Evolutionary conservation across 306 rosid species (phyloP), one percentile per base, ranked within the genome.

Genomic region (Dalbergia cochinchinensis): DNA sequence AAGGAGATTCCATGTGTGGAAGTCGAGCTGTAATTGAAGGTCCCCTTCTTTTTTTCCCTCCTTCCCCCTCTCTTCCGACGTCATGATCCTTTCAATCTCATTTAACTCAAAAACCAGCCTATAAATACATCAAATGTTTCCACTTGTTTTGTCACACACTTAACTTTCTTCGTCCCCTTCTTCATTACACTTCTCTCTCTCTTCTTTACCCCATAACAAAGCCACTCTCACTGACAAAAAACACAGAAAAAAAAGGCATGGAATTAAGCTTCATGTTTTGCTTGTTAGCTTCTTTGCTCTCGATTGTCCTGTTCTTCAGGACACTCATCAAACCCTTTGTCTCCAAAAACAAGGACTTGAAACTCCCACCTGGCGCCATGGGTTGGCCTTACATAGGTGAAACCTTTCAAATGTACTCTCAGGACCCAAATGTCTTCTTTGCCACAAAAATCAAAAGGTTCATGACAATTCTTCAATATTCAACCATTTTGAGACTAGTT

Each of bases 381-480:
- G 97, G 98, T 5, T 94, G 85, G 88, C 97, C 98, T 47, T 94
- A 94, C 76, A 63, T 94, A 41, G 98, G 98, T 33, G 98, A 92
- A 81, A 94, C 97, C 82, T 87, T 94, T 77, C 98, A 94, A 78
- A 91, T 94, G 79, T 94, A 94, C 90, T 93, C 99, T 75, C 94
- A 95, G 85, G 88, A 95, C 89, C 99, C 99, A 54, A 95, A 87
- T 78, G 89, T 90, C 79, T 95, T 95, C 92, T 95, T 95, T 72
- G 85, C 98, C 78, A 50, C 87, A 1, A 93, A 94, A 69, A 78
- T 82, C 19, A 89, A 83, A 65, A 92, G 91, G 98, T 94, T 60
- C 11, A 6, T 51, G 0, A 0, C 15, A 69, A 57, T 53, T 22
- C 16, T 37, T 34, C 33, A 3, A 34, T 12, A 26, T 26, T 26